Conservation (phyloP, 352 stramenopile genomes). For the Phytophthora hybrid region DNA sequence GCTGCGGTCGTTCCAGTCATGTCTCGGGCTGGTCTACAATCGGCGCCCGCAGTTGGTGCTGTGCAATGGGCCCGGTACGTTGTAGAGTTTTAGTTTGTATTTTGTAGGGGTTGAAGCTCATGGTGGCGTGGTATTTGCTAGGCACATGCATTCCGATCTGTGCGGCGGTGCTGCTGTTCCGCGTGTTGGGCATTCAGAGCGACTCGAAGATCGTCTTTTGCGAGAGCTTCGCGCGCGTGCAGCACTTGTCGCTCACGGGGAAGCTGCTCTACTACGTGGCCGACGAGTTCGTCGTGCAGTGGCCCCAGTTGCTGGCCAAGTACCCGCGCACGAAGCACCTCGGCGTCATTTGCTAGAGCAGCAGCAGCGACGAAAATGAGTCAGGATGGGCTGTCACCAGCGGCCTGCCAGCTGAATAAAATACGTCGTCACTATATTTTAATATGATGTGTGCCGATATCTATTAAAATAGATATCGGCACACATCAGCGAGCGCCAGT, state of each 20-base stretch:
- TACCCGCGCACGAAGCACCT: conserved; percentile 89
- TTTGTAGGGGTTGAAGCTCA: background rate
- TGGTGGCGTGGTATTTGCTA: conserved; percentile 27
- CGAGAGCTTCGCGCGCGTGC: conserved; percentile 95
- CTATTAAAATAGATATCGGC: no score
- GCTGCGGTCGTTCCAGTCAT: conserved; percentile 77
- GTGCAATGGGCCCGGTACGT: conserved; percentile 90
- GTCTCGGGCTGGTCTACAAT: conserved; percentile 75
- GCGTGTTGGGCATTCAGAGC: conserved; percentile 75
- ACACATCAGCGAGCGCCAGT: no score
- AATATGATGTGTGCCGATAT: no score
- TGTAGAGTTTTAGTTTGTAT: background rate
- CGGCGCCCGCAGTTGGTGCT: conserved; percentile 90
- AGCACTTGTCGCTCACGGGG: conserved; percentile 93
- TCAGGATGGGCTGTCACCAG: no score
- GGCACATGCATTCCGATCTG: conserved; percentile 95
- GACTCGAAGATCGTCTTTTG: conserved; percentile 93
- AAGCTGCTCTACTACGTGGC: conserved; percentile 94
- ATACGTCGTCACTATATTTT: no score
- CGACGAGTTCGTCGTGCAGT: conserved; percentile 96
- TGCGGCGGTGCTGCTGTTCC: conserved; percentile 83
- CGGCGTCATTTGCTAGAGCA: conserved; percentile 86
- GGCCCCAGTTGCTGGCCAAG: conserved; percentile 86
- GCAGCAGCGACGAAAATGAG: background rate
- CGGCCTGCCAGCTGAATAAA: no score